Conservation (phyloP, 179 eudicot genomes). For the Corrigiola litoralis region DNA sequence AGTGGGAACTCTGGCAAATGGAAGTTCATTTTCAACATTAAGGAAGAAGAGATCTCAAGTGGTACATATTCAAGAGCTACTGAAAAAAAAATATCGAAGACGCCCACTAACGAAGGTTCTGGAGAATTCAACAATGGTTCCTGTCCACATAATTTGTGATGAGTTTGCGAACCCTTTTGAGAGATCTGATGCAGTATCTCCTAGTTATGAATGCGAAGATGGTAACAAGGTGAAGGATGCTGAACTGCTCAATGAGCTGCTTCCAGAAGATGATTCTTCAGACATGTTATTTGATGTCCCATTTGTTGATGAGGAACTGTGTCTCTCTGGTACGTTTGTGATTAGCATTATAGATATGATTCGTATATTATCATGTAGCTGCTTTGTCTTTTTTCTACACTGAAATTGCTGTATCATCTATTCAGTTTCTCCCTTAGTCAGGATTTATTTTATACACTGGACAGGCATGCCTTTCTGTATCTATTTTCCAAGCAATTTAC, state of each 20-base stretch:
- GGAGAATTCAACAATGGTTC: constrained; percentile 55
- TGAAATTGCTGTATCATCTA: too few relatives aligned
- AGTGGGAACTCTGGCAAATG: constrained; percentile 22
- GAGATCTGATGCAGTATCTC: constrained; percentile 33
- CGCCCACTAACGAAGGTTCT: constrained; percentile 66
- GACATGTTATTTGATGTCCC: constrained; percentile 65
- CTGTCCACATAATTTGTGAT: constrained; percentile 61
- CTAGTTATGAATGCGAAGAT: constrained; percentile 38
- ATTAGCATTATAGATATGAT: constrained; percentile 4
- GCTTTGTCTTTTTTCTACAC: neutral
- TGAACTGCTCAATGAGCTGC: constrained; percentile 31
- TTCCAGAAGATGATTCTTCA: constrained; percentile 34
- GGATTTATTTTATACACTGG: neutral
- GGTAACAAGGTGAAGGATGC: constrained; percentile 34
- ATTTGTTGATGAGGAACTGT: constrained; percentile 41
- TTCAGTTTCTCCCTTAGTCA: neutral
- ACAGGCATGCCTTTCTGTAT: neutral
- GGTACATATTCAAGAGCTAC: constrained; percentile 56
- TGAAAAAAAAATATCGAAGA: constrained; percentile 62
- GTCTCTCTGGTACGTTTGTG: constrained; percentile 46
- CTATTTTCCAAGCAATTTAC: neutral
- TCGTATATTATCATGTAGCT: neutral
- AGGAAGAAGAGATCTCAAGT: constrained; percentile 71
- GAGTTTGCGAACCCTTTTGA: constrained; percentile 42
- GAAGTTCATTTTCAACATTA: constrained; percentile 33